A percentile compares a stretch with the other conserved stretches of the same genome.
Conservation (phyloP, 2,329 filamentous ascomycete species). For the Fusarium tricinctum region DNA sequence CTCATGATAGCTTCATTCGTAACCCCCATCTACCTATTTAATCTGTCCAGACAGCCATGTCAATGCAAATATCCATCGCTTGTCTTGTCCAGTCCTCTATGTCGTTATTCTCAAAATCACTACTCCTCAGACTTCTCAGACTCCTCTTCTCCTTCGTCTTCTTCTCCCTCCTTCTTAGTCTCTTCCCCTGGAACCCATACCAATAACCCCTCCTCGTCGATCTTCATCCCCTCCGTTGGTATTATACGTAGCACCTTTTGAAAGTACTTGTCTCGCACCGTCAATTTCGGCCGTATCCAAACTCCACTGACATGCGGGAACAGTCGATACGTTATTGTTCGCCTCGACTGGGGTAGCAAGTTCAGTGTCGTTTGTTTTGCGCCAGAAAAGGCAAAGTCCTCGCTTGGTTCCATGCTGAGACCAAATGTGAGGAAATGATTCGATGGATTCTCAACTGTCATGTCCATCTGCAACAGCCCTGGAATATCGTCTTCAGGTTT, state of each 20-base stretch:
- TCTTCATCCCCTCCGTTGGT: conserved; percentile 79
- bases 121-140: conserved; percentile 14
- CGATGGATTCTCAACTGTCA: conserved; percentile 92
- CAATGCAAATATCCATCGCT: conserved; percentile 8
- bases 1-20: conserved; percentile 35
- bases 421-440: conserved; percentile 96
- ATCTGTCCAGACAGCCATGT: conserved; percentile 1
- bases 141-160: conserved; percentile 3
- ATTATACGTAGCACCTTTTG: conserved; percentile 89
- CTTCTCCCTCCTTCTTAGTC: conserved; percentile 38
- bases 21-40: conserved; percentile 23
- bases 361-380: conserved; percentile 85
- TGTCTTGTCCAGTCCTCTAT: conserved; percentile 10
- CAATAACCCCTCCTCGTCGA: conserved; percentile 73
- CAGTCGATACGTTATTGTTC: conserved; percentile 80
- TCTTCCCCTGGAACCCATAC: conserved; percentile 68
- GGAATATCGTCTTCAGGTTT: conserved; percentile 48
- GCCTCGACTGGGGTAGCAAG: conserved; percentile 83
- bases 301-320: conserved; percentile 74
- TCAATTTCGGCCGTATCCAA: conserved; percentile 80
- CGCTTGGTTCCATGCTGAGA: conserved; percentile 89
- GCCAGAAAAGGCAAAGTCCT: conserved; percentile 93
- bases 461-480: conserved; percentile 61
- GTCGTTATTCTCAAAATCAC: conserved; percentile 20
- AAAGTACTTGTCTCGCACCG: conserved; percentile 91